These are phyloP conservation scores for Ascochyta koolunga DNA, from an alignment of 2,329 filamentous ascomycete genomes.

Conservation along the genomic window DNA sequence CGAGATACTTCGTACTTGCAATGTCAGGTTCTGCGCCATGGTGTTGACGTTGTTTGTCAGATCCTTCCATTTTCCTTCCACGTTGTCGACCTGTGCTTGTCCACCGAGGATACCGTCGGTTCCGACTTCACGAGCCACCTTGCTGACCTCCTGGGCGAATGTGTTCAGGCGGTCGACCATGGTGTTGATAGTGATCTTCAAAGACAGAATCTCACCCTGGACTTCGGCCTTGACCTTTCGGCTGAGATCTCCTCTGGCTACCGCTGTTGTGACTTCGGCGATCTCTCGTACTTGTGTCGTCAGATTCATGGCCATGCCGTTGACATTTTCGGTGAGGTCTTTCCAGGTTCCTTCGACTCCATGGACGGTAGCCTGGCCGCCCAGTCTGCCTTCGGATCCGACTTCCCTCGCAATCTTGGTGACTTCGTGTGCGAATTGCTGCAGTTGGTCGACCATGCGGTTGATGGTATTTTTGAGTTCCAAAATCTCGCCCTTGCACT, in stretches of 20 bases:
- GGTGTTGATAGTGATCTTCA: slow-evolving; percentile 86
- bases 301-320: slow-evolving; percentile 60
- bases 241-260: slow-evolving; percentile 58
- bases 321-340: slow-evolving; percentile 61
- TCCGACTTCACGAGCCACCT: slow-evolving; percentile 68
- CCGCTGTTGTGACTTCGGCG: slow-evolving; percentile 59
- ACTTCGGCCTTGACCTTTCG: slow-evolving; percentile 60
- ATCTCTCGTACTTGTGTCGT: slow-evolving; percentile 61
- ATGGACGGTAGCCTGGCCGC: slow-evolving; percentile 59
- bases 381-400: slow-evolving; percentile 58
- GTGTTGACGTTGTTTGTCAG: slow-evolving; percentile 71
- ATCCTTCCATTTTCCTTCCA: slow-evolving; percentile 71
- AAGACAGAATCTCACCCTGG: slow-evolving; percentile 57
- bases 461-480: slow-evolving; percentile 61
- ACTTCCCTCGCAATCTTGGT: slow-evolving; percentile 60
- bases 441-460: slow-evolving; percentile 59
- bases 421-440: slow-evolving; percentile 60
- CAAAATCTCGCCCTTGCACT: slow-evolving; percentile 60
- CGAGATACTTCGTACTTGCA: slow-evolving; percentile 85
- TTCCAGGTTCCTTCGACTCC: slow-evolving; percentile 62
- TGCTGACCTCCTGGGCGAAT: slow-evolving; percentile 70
- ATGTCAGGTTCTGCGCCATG: slow-evolving; percentile 68
- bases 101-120: slow-evolving; percentile 69
- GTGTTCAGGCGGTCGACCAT: slow-evolving; percentile 70
- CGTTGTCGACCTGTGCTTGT: slow-evolving; percentile 68